Evolutionary conservation across 139 green algal species (phyloP).

Genomic region (Chlorella sp.): DNA sequence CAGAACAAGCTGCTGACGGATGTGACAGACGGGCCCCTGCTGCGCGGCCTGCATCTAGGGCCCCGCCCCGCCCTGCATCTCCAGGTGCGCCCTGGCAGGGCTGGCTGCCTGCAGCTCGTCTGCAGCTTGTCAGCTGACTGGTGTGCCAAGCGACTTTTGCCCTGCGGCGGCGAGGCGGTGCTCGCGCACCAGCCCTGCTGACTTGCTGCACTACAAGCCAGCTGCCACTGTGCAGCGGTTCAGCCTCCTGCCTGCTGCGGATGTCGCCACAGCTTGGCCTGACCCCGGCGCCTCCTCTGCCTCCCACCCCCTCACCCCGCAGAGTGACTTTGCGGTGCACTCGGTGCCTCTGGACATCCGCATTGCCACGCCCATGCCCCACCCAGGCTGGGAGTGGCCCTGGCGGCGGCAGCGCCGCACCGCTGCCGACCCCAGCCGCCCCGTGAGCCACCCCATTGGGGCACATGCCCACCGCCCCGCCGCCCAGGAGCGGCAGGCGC

Average conservation of each 20-base stretch:
- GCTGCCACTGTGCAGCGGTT: too few relatives aligned
- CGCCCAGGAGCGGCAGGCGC: background rate
- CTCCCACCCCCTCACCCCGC: background rate
- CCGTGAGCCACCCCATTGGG: too few relatives aligned
- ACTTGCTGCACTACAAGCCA: background rate
- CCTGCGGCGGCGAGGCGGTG: too few relatives aligned
- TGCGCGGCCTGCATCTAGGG: slow-evolving; percentile 3
- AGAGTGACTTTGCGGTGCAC: slow-evolving; percentile 23
- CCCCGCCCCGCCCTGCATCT: slow-evolving; percentile 24
- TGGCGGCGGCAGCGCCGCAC: background rate
- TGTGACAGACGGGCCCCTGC: slow-evolving; percentile 16
- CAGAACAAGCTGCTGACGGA: slow-evolving; percentile 17
- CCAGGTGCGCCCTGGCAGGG: background rate
- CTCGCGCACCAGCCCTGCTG: too few relatives aligned
- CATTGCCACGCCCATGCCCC: background rate
- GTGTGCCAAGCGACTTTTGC: too few relatives aligned
- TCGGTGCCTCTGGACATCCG: slow-evolving; percentile 33
- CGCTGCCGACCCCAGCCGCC: background rate
- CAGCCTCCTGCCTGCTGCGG: too few relatives aligned
- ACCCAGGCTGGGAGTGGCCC: slow-evolving; percentile 7
- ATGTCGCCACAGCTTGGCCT: too few relatives aligned
- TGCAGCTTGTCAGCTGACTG: too few relatives aligned
- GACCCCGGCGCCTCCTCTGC: too few relatives aligned
- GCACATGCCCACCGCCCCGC: too few relatives aligned
- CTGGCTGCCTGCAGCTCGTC: too few relatives aligned